phyloP scores from a whole-genome alignment of 768 basidiomycete species.

The Chlorophyllum brunneum region DNA sequence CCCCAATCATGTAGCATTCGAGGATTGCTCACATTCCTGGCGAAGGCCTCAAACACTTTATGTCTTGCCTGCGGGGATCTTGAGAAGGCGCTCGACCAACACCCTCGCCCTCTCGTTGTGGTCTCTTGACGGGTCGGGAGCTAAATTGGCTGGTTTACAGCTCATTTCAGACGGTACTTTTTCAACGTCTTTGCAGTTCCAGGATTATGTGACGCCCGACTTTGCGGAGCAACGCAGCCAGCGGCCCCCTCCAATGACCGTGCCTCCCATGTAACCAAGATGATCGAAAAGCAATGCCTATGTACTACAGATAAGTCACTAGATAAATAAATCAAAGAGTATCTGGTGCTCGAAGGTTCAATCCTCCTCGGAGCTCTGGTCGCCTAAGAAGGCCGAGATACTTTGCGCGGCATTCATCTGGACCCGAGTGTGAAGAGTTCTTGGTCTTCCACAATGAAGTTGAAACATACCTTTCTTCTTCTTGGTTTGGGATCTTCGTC shows the following conservation, averaged over 20 bases:
- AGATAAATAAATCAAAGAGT: neutral
- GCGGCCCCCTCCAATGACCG: conserved; percentile 25
- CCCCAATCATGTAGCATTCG: neutral
- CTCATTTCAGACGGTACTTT: conserved; percentile 44
- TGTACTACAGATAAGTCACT: neutral
- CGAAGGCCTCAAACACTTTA: conserved; percentile 43
- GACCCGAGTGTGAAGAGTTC: neutral
- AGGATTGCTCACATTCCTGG: neutral
- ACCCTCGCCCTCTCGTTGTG: conserved; percentile 46
- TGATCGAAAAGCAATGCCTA: too few species aligned
- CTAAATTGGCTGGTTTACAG: conserved; percentile 36
- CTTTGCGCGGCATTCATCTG: conserved; percentile 49
- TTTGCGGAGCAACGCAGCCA: conserved; percentile 31
- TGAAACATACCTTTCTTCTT: conserved; percentile 42
- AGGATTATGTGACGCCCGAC: conserved; percentile 40
- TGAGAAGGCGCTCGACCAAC: conserved; percentile 38
- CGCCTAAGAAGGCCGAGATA: conserved; percentile 68
- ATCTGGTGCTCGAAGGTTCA: neutral
- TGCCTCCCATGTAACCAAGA: conserved; percentile 28
- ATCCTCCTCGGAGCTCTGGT: conserved; percentile 68
- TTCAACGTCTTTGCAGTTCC: conserved; percentile 33
- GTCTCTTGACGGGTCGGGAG: conserved; percentile 41
- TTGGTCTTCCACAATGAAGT: too few species aligned
- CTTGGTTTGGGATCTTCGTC: conserved; percentile 30
- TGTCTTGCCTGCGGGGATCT: conserved; percentile 45